Conservation (phyloP, 1,284 basidiomycete genomes). For the Rhodotorula sp. region DNA sequence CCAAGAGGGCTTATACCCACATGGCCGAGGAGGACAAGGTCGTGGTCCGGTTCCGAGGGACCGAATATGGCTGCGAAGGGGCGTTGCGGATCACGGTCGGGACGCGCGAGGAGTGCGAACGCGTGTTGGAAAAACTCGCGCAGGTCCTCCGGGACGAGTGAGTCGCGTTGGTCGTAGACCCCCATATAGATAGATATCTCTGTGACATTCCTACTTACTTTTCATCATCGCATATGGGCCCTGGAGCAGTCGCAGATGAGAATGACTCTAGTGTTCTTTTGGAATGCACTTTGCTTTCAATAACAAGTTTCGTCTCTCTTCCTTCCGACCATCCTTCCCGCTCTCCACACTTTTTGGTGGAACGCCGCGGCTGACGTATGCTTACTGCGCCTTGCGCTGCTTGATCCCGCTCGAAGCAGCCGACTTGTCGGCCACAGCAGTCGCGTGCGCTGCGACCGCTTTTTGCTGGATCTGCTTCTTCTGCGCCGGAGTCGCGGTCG, state of each 20-base stretch:
- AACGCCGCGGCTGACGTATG: background rate
- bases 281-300: too few relatives aligned
- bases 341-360: too few relatives aligned
- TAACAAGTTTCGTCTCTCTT: too few relatives aligned
- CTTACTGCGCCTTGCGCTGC: constrained; percentile 29
- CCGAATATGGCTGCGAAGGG: constrained; percentile 80
- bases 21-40: constrained; percentile 83
- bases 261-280: too few relatives aligned
- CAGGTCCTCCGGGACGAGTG: constrained; percentile 28
- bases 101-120: constrained; percentile 70
- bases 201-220: background rate
- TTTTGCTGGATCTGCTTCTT: background rate
- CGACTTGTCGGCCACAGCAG: constrained; percentile 1
- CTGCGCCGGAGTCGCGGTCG: background rate
- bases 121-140: constrained; percentile 39
- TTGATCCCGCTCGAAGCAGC: background rate
- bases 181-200: background rate
- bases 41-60: constrained; percentile 85
- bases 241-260: too few relatives aligned
- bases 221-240: too few relatives aligned
- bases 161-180: too few relatives aligned
- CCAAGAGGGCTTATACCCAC: constrained; percentile 71
- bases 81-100: constrained; percentile 91
- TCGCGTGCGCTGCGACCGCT: background rate
- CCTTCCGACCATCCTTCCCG: background rate